Evolutionary conservation across 164 flowering plant genomes (phyloP), one percentile per base, ranked within the genome.

Genomic region (Chimonanthus praecox): DNA sequence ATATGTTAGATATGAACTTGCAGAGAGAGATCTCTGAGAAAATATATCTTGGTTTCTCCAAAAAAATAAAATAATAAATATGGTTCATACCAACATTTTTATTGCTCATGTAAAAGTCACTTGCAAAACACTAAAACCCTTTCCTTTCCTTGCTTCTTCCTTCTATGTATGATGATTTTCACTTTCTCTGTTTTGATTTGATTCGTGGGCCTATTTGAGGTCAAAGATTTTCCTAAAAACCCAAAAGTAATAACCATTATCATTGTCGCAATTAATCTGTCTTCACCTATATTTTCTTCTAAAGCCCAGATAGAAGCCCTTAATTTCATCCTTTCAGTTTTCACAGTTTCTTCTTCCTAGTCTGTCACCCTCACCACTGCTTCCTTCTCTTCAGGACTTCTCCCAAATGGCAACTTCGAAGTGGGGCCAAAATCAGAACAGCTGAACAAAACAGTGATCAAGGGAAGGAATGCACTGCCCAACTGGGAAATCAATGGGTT

Each of bases 351-450:
- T 20, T 21, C 10, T 63, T 20, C 16, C 4, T 3, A 10, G 4
- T 58, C 61, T 58, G 11, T 58, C n/a, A 33, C 16, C 20, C 70
- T 73, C 47, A 61, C 54, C 9, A 8, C 11, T 64, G 3, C 45
- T 71, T 20, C 61, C 64, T 62, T 51, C 49, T n/a, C 21, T 72
- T 11, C 84, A 90, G 98, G 92, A 45, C 84, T 89, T n/a, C 85
- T 94, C 20, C 84, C 85, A 44, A 94, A 94, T 88, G 99, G 99
- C 33, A 85, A 92, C 87, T 94, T 94, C 78, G 99, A 92, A 74
- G 81, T 76, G 61, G 50, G 63, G 13, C 99, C 99, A 20, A 87
- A 84, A 4, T 75, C 81, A 20, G 68, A 75, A 3, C 72, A 88
- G 79, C 74, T 94, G 16, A 88, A 91, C 66, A 89, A 90, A 74